phyloP scores from a whole-genome alignment of 129 eudicot genomes.

The Flaveria linearis region DNA sequence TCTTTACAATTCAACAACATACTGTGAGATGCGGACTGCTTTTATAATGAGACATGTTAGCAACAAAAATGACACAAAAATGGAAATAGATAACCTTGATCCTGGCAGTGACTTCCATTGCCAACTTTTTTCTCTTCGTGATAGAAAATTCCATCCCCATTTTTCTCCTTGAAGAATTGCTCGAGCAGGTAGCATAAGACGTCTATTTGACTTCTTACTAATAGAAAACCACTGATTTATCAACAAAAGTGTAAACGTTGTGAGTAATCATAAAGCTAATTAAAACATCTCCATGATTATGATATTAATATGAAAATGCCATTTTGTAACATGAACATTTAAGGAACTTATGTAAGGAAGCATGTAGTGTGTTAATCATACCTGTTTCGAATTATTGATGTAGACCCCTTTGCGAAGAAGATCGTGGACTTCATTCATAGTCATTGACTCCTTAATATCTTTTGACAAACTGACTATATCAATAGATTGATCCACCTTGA shows the following conservation, averaged over 20 bases:
- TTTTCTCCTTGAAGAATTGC: not conserved
- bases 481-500: too few relatives aligned
- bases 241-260: not conserved
- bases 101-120: not conserved
- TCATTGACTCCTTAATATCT: not conserved
- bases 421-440: not conserved
- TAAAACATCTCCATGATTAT: not conserved
- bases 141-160: not conserved
- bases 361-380: not conserved
- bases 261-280: not conserved
- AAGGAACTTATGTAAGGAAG: too few relatives aligned
- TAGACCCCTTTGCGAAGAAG: not conserved
- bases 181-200: constrained; percentile 13
- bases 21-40: too few relatives aligned
- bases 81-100: not conserved
- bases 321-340: not conserved
- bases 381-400: constrained; percentile 4
- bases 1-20: too few relatives aligned
- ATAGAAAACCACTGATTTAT: constrained; percentile 11
- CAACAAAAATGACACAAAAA: not conserved
- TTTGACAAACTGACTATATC: not conserved
- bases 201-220: constrained; percentile 4
- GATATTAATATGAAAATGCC: not conserved
- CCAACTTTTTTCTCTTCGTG: not conserved
- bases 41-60: too few relatives aligned